phyloP scores from a whole-genome alignment of 2,329 filamentous ascomycete genomes.

The Parafenestella ontariensis region DNA sequence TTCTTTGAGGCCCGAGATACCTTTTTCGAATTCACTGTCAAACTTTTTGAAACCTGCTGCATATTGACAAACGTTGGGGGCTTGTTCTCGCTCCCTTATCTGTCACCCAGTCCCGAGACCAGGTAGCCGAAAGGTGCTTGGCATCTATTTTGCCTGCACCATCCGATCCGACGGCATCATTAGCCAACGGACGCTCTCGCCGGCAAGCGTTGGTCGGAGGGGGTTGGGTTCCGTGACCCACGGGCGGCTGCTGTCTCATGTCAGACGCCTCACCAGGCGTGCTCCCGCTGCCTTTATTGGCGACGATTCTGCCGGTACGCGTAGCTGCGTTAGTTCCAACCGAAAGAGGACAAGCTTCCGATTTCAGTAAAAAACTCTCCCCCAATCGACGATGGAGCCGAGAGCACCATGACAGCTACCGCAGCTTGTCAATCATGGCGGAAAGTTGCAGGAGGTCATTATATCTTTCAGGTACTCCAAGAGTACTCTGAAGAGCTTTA shows the following conservation, averaged over 20 bases:
- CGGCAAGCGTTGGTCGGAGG: slow-evolving; percentile 6
- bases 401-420: too few species aligned
- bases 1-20: slow-evolving; percentile 24
- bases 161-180: slow-evolving; percentile 28
- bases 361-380: too few species aligned
- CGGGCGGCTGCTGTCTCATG: slow-evolving; percentile 15
- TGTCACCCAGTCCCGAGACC: too few species aligned
- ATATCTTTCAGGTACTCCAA: too few species aligned
- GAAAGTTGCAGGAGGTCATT: too few species aligned
- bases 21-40: slow-evolving; percentile 19
- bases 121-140: slow-evolving; percentile 19
- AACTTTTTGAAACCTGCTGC: neutral
- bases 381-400: too few species aligned
- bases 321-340: slow-evolving; percentile 11
- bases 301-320: slow-evolving; percentile 12
- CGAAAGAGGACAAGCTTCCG: too few species aligned
- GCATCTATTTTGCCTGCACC: slow-evolving; percentile 2
- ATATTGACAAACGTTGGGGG: too few species aligned
- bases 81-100: too few species aligned
- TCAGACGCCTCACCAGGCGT: slow-evolving; percentile 14
- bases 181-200: slow-evolving; percentile 14
- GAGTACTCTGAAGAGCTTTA: too few species aligned
- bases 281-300: slow-evolving; percentile 10
- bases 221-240: neutral
- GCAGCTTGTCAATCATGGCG: too few species aligned